Conservation (phyloP, 306 rosid genomes). For the Sechiopsis laciniata region DNA sequence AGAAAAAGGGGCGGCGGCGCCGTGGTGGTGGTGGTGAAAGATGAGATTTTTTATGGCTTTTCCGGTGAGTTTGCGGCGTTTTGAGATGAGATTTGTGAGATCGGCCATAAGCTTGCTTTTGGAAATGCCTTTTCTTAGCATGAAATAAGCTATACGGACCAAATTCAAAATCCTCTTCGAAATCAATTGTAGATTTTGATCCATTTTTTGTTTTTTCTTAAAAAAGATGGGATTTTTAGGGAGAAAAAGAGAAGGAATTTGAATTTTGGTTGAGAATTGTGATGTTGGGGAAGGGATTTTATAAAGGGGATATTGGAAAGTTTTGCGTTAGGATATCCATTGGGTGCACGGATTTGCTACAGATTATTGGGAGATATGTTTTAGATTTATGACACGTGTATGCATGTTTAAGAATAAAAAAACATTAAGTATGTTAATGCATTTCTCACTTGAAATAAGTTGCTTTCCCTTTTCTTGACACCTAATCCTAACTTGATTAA, state of each 20-base stretch:
- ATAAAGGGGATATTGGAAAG: not conserved
- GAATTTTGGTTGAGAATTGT: not conserved
- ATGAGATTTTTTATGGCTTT: conserved; percentile 19
- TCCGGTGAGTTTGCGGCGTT: conserved; percentile 21
- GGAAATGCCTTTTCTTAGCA: conserved; percentile 48
- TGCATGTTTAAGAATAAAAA: not conserved
- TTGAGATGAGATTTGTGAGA: conserved; percentile 17
- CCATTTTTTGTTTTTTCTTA: conserved; percentile 33
- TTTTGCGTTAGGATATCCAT: not conserved
- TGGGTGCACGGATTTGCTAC: not conserved
- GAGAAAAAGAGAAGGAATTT: conserved; percentile 21
- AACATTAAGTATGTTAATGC: not conserved
- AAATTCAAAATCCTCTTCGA: conserved; percentile 60
- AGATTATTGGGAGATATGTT: not conserved
- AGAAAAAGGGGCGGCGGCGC: not conserved
- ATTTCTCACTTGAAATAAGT: not conserved
- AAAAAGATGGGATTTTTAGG: conserved; percentile 22
- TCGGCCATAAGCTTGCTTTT: conserved; percentile 29
- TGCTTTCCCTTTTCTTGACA: not conserved
- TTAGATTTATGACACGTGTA: not conserved
- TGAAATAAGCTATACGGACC: conserved; percentile 53
- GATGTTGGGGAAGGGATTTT: not conserved
- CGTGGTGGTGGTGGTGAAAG: conserved; percentile 11
- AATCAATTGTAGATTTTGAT: conserved; percentile 32
- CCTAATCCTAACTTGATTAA: not conserved